Percentiles rank a stretch among this genome's conserved stretches.
Conservation (phyloP, 2,329 filamentous ascomycete genomes). For the Teratosphaeriaceae sp. region DNA sequence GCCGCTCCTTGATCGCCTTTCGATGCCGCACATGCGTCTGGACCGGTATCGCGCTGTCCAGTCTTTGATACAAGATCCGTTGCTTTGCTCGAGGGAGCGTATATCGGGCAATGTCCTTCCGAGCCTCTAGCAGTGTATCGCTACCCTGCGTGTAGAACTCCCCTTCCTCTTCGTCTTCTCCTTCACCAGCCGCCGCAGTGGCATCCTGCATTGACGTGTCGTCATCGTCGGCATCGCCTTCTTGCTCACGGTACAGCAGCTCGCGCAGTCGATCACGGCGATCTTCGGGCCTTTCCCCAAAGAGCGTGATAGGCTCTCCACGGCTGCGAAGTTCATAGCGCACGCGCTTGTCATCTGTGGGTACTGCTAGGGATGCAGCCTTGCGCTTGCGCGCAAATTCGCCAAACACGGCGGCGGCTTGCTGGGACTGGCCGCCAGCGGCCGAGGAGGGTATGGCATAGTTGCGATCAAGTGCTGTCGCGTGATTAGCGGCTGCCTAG, state of each 20-base stretch:
- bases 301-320: slow-evolving; percentile 89
- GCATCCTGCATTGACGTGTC: slow-evolving; percentile 55
- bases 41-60: slow-evolving; percentile 75
- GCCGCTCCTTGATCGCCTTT: slow-evolving; percentile 75
- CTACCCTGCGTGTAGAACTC: slow-evolving; percentile 92
- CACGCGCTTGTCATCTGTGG: slow-evolving; percentile 86
- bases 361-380: slow-evolving; percentile 82
- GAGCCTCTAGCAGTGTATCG: slow-evolving; percentile 64
- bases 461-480: slow-evolving; percentile 65
- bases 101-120: slow-evolving; percentile 72
- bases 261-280: slow-evolving; percentile 80
- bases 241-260: slow-evolving; percentile 62
- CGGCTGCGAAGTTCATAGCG: slow-evolving; percentile 73
- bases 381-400: slow-evolving; percentile 90
- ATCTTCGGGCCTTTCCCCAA: slow-evolving; percentile 82
- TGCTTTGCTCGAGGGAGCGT: slow-evolving; percentile 76
- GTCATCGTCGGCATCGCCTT: slow-evolving; percentile 45
- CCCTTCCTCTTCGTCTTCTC: slow-evolving; percentile 67
- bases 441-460: slow-evolving; percentile 67
- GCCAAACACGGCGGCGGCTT: slow-evolving; percentile 74
- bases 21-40: slow-evolving; percentile 89
- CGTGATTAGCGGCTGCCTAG: slow-evolving; percentile 27
- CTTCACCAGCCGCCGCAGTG: slow-evolving; percentile 43
- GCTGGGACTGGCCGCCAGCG: slow-evolving; percentile 66
- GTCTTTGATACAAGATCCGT: slow-evolving; percentile 68